A percentile compares a stretch with the other conserved stretches of the same genome.
Conservation (phyloP, 225 moss, liverwort and hornwort genomes). For the Physcomitrellopsis africana region DNA sequence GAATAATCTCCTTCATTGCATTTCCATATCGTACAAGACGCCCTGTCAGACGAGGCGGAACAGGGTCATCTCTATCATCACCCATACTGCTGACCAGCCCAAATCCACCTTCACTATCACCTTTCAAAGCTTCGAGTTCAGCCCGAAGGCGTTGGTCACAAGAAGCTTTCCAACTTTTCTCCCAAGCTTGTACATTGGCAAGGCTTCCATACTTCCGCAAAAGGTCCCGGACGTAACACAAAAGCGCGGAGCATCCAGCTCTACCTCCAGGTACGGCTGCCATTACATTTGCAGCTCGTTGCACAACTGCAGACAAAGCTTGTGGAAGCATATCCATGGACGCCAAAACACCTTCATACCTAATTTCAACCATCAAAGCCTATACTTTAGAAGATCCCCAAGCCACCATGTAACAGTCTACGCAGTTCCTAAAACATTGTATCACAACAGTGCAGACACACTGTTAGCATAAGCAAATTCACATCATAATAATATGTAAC, state of each 20-base stretch:
- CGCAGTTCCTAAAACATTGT: not conserved
- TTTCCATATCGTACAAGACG: slow-evolving; percentile 68
- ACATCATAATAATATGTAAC: not conserved
- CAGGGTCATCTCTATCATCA: slow-evolving; percentile 89
- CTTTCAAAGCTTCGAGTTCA: slow-evolving; percentile 95
- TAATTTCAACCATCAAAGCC: slow-evolving; percentile 36
- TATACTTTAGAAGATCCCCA: slow-evolving; percentile 16
- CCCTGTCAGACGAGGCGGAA: slow-evolving; percentile 73
- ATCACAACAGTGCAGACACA: not conserved
- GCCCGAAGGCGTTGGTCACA: slow-evolving; percentile 87
- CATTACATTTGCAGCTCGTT: slow-evolving; percentile 88
- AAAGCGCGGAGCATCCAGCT: slow-evolving; percentile 86
- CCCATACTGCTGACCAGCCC: slow-evolving; percentile 75
- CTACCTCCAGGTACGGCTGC: slow-evolving; percentile 85
- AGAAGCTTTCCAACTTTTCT: slow-evolving; percentile 85
- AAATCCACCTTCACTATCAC: slow-evolving; percentile 84
- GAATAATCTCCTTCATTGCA: slow-evolving; percentile 75
- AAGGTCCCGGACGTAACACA: slow-evolving; percentile 82
- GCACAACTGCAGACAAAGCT: slow-evolving; percentile 91
- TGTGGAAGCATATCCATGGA: slow-evolving; percentile 98
- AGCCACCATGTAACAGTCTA: slow-evolving; percentile 11
- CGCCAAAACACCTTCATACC: slow-evolving; percentile 87
- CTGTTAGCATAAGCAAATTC: not conserved
- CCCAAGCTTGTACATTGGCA: slow-evolving; percentile 82
- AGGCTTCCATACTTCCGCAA: slow-evolving; percentile 80